Evolutionary conservation across 1,284 basidiomycete species (phyloP), one percentile per base, ranked within the genome.

Genomic region (Tylopilus sp.): DNA sequence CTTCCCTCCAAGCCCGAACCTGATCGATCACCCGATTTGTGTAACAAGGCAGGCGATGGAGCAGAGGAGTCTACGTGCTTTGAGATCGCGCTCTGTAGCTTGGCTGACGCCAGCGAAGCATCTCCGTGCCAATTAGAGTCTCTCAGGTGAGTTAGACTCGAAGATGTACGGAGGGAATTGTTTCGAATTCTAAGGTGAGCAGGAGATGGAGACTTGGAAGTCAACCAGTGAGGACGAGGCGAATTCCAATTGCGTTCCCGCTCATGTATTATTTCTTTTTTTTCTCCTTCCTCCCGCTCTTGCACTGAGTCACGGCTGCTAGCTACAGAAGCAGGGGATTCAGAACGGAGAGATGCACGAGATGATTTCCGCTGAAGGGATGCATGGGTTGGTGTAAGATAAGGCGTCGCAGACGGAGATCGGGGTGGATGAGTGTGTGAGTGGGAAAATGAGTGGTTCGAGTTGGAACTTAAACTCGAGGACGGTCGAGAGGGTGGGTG

Each of bases 221-320:
- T 33, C 1, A 50, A 52, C 80, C 81, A 82, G 46, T 72, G 72
- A 12, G 78, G 81, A 35, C 71, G 73, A 13, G 74, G 76, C 4
- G 79, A 74, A 60, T 78, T 80, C 82, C 82, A 83, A 59, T 83
- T 83, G 34, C 78, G 67, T 58, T 78, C 75, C 18, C 74, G 66
- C 34, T 64, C 59, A 44, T 79, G 74, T 15, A 63, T 49, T 8
- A 70, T 51, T 52, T 74, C 78, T 6, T 61, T 61, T 49, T 63
- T 60, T 31, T 71, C 58, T 44, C 70, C 72, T 28, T 65, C 55
- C 3, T 65, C 60, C 12, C 51, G 66, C n/a, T 71, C 68, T 38
- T 66, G 64, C 41, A 59, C 46, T 21, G 64, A 65, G 23, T 70
- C 65, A 11, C 45, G 59, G 54, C 68, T 72, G 53, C 68, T 71